Evolutionary conservation across 2,329 filamentous ascomycete genomes (phyloP).

Genomic region (Raffaelea deltoideospora): DNA sequence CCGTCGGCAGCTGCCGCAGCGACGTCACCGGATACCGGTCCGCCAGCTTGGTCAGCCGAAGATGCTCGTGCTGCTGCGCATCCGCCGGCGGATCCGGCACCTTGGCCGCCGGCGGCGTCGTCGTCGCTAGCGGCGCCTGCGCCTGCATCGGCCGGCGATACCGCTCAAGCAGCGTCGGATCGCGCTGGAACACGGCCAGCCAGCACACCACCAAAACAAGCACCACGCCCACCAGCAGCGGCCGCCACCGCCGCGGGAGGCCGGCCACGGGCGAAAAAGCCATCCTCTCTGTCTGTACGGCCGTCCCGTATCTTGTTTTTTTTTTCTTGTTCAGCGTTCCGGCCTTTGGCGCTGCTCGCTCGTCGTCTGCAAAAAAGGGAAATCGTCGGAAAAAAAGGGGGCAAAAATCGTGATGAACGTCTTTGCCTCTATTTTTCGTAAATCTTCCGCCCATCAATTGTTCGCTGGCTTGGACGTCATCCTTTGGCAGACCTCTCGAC

Average conservation of each 20-base stretch:
- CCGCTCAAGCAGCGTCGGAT: neutral
- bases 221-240: slow-evolving; percentile 4
- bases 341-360: too few species aligned
- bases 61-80: neutral
- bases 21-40: slow-evolving; percentile 18
- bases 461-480: too few species aligned
- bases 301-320: neutral
- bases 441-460: too few species aligned
- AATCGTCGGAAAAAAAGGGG: too few species aligned
- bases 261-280: slow-evolving; percentile 7
- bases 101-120: slow-evolving; percentile 2
- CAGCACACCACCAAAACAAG: slow-evolving; percentile 3
- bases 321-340: too few species aligned
- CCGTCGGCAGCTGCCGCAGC: slow-evolving; percentile 20
- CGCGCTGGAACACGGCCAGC: slow-evolving; percentile 1
- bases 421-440: too few species aligned
- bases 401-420: too few species aligned
- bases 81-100: slow-evolving; percentile 2
- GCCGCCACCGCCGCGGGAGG: slow-evolving; percentile 10
- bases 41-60: slow-evolving; percentile 17
- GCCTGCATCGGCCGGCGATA: neutral
- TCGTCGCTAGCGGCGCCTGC: neutral
- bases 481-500: too few species aligned
- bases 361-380: too few species aligned
- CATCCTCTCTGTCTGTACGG: neutral